These are phyloP conservation scores for Coprinopsis cinerea DNA, from an alignment of 768 basidiomycete species.

Conservation along the genomic window DNA sequence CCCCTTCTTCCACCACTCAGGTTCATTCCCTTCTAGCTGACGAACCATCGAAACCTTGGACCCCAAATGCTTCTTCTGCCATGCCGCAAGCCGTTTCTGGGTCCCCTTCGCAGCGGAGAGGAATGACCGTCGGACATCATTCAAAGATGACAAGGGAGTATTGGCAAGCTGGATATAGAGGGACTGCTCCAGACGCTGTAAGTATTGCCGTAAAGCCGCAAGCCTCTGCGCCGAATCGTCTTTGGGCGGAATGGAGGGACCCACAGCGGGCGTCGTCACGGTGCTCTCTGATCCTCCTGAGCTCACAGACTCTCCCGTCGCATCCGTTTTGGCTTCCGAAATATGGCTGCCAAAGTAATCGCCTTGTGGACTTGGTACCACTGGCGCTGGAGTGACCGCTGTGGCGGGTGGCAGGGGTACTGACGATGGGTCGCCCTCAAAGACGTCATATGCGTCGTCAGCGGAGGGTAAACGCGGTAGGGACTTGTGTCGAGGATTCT, in stretches of 20 bases:
- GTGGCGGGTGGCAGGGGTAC: constrained; percentile 5
- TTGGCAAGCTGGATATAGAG: constrained; percentile 50
- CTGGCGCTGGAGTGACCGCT: constrained; percentile 1
- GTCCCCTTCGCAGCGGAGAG: constrained; percentile 46
- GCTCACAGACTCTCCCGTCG: too few relatives aligned
- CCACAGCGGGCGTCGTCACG: constrained; percentile 12
- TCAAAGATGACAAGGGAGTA: constrained; percentile 42
- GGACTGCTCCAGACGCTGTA: constrained; percentile 53
- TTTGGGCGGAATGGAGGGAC: constrained; percentile 15
- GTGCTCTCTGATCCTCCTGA: constrained; percentile 9
- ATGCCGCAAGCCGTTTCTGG: constrained; percentile 47
- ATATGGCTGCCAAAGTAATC: not conserved
- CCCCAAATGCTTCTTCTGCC: constrained; percentile 59
- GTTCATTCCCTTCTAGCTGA: constrained; percentile 35
- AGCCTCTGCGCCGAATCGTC: constrained; percentile 36
- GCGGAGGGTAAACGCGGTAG: constrained; percentile 55
- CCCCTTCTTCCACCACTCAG: constrained; percentile 59
- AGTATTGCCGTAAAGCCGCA: constrained; percentile 44
- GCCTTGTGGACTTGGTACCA: not conserved
- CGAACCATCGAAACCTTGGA: constrained; percentile 20
- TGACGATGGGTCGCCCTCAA: constrained; percentile 17
- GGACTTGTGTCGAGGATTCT: constrained; percentile 33
- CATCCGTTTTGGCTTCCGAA: not conserved
- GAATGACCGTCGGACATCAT: constrained; percentile 60
- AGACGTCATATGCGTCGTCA: constrained; percentile 46